phyloP scores from a whole-genome alignment of 257 asterid genomes.

The Nyctanthes arbortristis region DNA sequence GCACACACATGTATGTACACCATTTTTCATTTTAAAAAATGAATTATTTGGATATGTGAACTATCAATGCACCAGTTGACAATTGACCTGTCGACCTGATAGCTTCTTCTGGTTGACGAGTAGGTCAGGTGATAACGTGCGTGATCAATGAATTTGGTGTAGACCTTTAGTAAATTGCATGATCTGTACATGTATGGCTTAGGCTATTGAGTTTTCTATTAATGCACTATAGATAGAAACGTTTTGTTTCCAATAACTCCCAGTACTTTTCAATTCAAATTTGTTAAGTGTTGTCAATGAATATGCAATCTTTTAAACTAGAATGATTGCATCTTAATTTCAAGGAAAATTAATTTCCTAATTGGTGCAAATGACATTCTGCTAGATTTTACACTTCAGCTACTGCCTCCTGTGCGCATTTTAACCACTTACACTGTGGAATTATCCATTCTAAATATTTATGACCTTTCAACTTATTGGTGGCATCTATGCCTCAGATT shows the following conservation, averaged over 20 bases:
- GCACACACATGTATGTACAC: too few species aligned
- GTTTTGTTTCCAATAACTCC: not conserved
- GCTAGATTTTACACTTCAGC: constrained; percentile 4
- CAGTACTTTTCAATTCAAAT: not conserved
- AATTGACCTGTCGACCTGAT: too few species aligned
- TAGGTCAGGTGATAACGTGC: too few species aligned
- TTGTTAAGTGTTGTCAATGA: not conserved
- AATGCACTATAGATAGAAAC: not conserved
- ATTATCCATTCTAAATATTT: constrained; percentile 4
- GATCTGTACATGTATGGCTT: not conserved
- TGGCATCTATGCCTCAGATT: constrained; percentile 47
- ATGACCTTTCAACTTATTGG: constrained; percentile 8
- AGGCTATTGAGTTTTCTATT: not conserved
- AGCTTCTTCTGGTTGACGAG: too few species aligned
- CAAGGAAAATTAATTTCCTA: not conserved
- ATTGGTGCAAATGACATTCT: not conserved
- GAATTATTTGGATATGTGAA: too few species aligned
- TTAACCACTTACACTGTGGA: constrained; percentile 21
- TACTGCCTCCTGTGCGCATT: constrained; percentile 11
- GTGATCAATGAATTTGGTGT: not conserved
- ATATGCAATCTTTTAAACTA: not conserved
- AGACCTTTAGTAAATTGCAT: too few species aligned
- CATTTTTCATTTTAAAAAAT: too few species aligned
- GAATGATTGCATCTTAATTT: not conserved
- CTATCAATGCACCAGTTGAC: too few species aligned